phyloP scores from a whole-genome alignment of 2,329 filamentous ascomycete genomes.

The Polychaeton citri region DNA sequence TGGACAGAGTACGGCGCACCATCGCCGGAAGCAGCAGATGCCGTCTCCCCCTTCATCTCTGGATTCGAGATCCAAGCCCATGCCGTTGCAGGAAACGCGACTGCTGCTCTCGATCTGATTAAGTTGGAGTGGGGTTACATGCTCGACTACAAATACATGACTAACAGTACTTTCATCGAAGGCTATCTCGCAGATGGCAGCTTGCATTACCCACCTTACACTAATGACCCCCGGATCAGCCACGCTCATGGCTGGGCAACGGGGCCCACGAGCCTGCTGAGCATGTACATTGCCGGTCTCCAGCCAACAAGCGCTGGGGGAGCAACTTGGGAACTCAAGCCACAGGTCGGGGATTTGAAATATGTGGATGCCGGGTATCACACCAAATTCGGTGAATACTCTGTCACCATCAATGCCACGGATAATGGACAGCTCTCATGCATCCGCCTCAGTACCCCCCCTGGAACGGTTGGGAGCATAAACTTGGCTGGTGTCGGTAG shows the following conservation, averaged over 20 bases:
- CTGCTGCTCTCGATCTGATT: slow-evolving; percentile 30
- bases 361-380: slow-evolving; percentile 5
- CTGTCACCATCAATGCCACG: slow-evolving; percentile 2
- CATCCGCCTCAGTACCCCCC: slow-evolving; percentile 2
- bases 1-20: slow-evolving; percentile 35
- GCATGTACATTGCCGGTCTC: slow-evolving; percentile 29
- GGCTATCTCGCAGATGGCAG: slow-evolving; percentile 29
- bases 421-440: slow-evolving; percentile 1
- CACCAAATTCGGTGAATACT: slow-evolving; percentile 3
- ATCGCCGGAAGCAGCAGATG: slow-evolving; percentile 27
- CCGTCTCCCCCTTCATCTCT: slow-evolving; percentile 30
- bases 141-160: slow-evolving; percentile 27
- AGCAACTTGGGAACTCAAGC: slow-evolving; percentile 6
- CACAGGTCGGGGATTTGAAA: slow-evolving; percentile 3
- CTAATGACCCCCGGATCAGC: slow-evolving; percentile 8
- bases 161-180: slow-evolving; percentile 30
- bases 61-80: slow-evolving; percentile 32
- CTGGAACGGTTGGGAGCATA: slow-evolving; percentile 2
- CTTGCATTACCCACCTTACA: slow-evolving; percentile 27
- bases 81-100: slow-evolving; percentile 24
- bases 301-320: slow-evolving; percentile 19
- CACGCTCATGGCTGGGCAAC: slow-evolving; percentile 20
- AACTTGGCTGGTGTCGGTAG: too few relatives aligned
- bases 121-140: slow-evolving; percentile 28
- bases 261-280: slow-evolving; percentile 30